Evolutionary conservation across 2,329 filamentous ascomycete genomes (phyloP).

Genomic region (Calonectria ilicicola): DNA sequence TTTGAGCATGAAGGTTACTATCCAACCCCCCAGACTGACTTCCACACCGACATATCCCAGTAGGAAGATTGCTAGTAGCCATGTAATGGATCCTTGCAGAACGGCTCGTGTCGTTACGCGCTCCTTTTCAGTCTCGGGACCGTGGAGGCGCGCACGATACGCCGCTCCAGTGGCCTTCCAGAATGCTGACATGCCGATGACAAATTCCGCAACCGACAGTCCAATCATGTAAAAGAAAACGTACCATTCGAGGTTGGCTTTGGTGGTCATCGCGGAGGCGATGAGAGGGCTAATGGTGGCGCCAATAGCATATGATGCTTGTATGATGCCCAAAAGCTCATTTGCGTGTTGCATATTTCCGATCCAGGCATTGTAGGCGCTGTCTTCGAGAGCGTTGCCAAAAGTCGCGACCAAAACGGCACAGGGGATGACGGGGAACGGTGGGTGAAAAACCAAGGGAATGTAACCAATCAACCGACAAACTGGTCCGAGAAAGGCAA

Average conservation of each 20-base stretch:
- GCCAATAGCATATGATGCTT: background rate
- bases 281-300: background rate
- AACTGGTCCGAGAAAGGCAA: background rate
- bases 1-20: background rate
- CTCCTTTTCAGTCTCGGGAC: background rate
- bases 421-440: background rate
- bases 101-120: background rate
- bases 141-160: background rate
- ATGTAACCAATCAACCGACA: background rate
- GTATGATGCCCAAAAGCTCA: background rate
- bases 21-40: background rate
- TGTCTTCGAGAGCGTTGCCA: background rate
- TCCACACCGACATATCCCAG: background rate
- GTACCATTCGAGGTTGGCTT: background rate
- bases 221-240: background rate
- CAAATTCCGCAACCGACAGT: background rate
- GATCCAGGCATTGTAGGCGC: background rate
- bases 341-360: background rate
- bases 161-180: background rate
- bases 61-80: background rate
- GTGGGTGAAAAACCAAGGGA: background rate
- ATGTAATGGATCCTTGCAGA: background rate
- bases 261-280: background rate
- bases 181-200: background rate
- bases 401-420: background rate